Conservation (phyloP, 78 protist genomes). For the Creolimax fragrantissima region DNA sequence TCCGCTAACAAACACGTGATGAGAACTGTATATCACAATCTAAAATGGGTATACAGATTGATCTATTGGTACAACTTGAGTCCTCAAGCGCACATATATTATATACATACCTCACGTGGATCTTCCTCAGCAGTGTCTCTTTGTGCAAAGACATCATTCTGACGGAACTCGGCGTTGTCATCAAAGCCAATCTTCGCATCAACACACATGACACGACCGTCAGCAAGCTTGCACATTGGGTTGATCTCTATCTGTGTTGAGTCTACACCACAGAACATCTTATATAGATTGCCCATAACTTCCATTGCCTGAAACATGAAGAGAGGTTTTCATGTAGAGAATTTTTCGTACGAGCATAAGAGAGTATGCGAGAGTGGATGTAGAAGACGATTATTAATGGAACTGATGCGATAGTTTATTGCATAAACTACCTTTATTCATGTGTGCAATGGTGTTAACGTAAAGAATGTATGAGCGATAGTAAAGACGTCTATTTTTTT, state of each 20-base stretch:
- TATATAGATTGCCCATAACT: conserved; percentile 55
- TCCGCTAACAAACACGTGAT: too few species aligned
- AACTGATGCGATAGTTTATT: too few species aligned
- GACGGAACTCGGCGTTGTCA: conserved; percentile 94
- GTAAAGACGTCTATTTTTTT: too few species aligned
- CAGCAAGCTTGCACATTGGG: conserved; percentile 78
- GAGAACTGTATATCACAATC: too few species aligned
- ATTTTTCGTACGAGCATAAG: too few species aligned
- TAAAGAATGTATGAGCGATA: too few species aligned
- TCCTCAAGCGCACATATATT: background rate
- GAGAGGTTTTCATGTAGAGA: background rate
- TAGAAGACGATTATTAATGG: too few species aligned
- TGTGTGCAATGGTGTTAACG: too few species aligned
- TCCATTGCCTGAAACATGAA: conserved; percentile 18
- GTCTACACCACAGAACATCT: conserved; percentile 66
- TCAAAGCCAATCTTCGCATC: conserved; percentile 94
- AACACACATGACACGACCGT: conserved; percentile 66
- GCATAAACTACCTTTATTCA: too few species aligned
- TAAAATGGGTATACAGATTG: too few species aligned
- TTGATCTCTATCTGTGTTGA: conserved; percentile 90
- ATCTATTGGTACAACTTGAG: too few species aligned
- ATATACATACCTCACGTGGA: conserved; percentile 39
- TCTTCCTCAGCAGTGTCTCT: conserved; percentile 85
- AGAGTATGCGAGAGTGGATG: too few species aligned
- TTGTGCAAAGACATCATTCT: conserved; percentile 68